Evolutionary conservation across 495 filamentous ascomycete genomes (phyloP), one percentile per base, ranked within the genome.

Genomic region (Daldinia bambusicola): DNA sequence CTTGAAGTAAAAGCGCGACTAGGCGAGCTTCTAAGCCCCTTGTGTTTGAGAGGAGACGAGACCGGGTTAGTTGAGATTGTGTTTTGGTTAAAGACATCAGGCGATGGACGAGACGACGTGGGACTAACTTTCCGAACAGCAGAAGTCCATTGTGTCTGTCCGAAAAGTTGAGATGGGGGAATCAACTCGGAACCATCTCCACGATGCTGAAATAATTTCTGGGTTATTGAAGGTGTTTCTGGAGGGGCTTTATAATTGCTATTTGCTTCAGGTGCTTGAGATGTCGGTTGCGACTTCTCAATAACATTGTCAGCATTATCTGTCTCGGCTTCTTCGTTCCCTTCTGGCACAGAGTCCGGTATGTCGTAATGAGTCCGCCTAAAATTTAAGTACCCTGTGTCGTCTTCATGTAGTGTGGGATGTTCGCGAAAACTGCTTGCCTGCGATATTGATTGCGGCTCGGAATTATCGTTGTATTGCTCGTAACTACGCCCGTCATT

Each of bases 51-150:
- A 0, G 83, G 83, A 1, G 83, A 85, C 5, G 82, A 84, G 43
- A 74, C 60, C 20, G 68, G 71, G 31, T 82, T 79, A 4, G 80
- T 76, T 13, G 81, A 83, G 9, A 80, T 80, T 0, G 74, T 61
- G 30, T 80, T 79, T 1, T 74, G 74, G 20, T 64, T 63, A 31
- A 82, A 81, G 7, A 79, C 68, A 41, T 80, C 71, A 0, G 83
- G 83, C 0, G 83, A 85, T 0, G 83, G 83, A 2, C 83, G 80
- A 2, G 83, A 85, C 4, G 83, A 84, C 14, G 83, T 84, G 13
- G 83, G 83, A 63, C 83, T 85, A 32, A 69, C 72, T 30, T 74
- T 67, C 53, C 80, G 82, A 12, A 80, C 52, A 10, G 77, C 78
- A 8, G 83, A 84, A 26, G 82, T 81, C 34, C 77, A 80, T 61